Evolutionary conservation across 345 rosid genomes (phyloP).

Genomic region (Streptanthus diversifolius): DNA sequence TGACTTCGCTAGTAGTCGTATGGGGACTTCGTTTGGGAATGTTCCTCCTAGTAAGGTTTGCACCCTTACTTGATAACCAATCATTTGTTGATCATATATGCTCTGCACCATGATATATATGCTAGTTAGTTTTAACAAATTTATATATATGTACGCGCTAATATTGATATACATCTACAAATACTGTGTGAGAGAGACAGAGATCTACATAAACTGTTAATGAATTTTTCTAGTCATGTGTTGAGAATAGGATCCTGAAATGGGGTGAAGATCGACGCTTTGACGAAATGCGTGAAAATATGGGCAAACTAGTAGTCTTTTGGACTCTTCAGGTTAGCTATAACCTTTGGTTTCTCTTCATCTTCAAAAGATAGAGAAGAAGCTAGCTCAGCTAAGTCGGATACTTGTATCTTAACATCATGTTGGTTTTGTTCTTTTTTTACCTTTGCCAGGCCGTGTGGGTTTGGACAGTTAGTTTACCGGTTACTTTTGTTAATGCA

Average conservation of each 20-base stretch:
- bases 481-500: conserved; percentile 82
- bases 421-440: background rate
- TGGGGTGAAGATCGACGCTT: conserved; percentile 97
- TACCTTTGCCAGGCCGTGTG: conserved; percentile 63
- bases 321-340: conserved; percentile 76
- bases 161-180: background rate
- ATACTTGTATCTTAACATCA: conserved; percentile 8
- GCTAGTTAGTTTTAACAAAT: background rate
- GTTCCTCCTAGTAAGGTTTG: conserved; percentile 77
- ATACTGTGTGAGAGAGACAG: background rate
- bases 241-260: conserved; percentile 57
- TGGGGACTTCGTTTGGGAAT: conserved; percentile 89
- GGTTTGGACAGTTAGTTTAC: conserved; percentile 96
- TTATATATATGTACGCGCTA: background rate
- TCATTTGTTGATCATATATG: background rate
- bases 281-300: conserved; percentile 74
- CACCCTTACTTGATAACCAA: background rate
- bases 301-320: conserved; percentile 70
- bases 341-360: background rate
- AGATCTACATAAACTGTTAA: background rate
- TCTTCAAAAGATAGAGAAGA: background rate
- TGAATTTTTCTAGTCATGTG: background rate
- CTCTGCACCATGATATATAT: background rate
- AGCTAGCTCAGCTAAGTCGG: background rate
- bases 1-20: conserved; percentile 58